Evolutionary conservation across 2,329 filamentous ascomycete species (phyloP), one percentile per base, ranked within the genome.

Genomic region (Venturia pyrina): DNA sequence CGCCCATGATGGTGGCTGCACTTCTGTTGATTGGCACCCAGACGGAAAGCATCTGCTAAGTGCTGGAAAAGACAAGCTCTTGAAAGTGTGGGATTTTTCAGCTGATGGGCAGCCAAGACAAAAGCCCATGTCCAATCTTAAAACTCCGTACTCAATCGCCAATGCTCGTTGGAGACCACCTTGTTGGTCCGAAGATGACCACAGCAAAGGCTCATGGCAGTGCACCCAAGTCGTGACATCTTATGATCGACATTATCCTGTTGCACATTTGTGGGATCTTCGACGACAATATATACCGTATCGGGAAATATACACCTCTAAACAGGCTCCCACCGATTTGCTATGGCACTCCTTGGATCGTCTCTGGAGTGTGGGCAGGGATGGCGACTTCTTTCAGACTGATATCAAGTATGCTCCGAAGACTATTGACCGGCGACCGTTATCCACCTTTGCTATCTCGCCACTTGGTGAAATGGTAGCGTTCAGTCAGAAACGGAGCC

Each of bases 11-110:
- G 81, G 80, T 68, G 79, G 79, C 5, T 88, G 85, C 75, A 85
- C 82, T 68, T 80, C 84, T 6, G 81, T 88, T 44, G 86, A 88
- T 72, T 88, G 85, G 85, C 86, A 88, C 71, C 86, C 86, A 1
- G 85, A 88, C 70, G 86, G 86, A 7, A 87, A 83, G 70, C 84
- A 88, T 72, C 76, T 88, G 11, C 80, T 85, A 65, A 87, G 84
- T 69, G 85, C 83, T n/a, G 81, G 86, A 64, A 79, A 82, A 28
- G 86, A 88, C 72, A 83, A 82, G 67, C 81, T 88, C n/a, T 41
- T 63, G 68, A 84, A 84, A 72, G 81, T 88, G 37, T 88, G 86
- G 84, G 85, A 88, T 72, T 83, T 87, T 66, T 66, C 65, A 17
- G 63, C 64, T 15, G 64, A 67, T 32, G 32, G 37, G 17, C 40